phyloP scores from a whole-genome alignment of 345 rosid species.

The Psidium friedrichsthalianum region DNA sequence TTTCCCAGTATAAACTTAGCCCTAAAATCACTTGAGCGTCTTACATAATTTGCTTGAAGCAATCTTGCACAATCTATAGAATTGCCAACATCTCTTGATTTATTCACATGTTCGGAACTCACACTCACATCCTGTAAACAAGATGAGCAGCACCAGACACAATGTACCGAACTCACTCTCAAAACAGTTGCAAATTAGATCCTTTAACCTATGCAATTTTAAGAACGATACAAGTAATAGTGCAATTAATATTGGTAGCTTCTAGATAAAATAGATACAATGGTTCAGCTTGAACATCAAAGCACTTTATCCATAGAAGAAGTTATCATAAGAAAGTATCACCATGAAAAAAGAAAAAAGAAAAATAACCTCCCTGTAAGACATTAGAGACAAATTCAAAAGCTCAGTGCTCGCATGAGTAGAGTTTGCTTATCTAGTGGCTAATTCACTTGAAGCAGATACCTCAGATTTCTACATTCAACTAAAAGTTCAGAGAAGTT shows the following conservation, averaged over 20 bases:
- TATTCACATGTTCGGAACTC: not conserved
- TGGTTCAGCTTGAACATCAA: not conserved
- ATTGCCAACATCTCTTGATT: not conserved
- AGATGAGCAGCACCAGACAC: not conserved
- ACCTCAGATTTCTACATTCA: not conserved
- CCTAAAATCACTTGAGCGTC: not conserved
- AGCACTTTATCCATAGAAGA: not conserved
- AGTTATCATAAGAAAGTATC: not conserved
- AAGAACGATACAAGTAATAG: not conserved
- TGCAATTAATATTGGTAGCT: not conserved
- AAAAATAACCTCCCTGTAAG: not conserved
- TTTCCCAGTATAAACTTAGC: not conserved
- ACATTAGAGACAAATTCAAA: not conserved
- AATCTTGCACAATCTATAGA: not conserved
- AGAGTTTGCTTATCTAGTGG: not conserved
- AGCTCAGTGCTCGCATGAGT: not conserved
- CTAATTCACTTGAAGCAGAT: not conserved
- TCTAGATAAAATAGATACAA: not conserved
- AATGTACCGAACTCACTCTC: not conserved
- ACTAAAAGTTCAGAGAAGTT: not conserved
- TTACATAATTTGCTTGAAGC: not conserved
- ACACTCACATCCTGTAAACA: not conserved
- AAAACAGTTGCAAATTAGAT: not conserved
- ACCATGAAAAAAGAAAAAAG: not conserved
- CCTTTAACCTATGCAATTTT: not conserved